These are phyloP conservation scores for Scheffersomyces stambukii DNA, from an alignment of 1,139 yeast species.

Conservation along the genomic window DNA sequence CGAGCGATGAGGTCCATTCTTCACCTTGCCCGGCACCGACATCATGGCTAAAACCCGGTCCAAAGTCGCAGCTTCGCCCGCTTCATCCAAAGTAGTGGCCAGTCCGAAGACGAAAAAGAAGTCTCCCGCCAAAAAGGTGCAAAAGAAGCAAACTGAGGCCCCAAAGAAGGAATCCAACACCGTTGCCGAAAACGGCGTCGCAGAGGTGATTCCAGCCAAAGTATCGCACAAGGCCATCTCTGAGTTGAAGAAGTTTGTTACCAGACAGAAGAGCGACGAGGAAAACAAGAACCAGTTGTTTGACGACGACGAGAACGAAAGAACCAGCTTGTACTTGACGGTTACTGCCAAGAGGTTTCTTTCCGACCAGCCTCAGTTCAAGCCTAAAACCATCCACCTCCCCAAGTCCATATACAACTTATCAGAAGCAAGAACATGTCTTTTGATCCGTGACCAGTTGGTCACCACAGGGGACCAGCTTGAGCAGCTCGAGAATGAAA, in stretches of 20 bases:
- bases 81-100: slow-evolving; percentile 9
- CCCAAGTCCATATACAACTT: slow-evolving; percentile 46
- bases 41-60: slow-evolving; percentile 32
- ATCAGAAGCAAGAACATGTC: slow-evolving; percentile 57
- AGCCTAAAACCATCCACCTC: slow-evolving; percentile 62
- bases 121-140: slow-evolving; percentile 3
- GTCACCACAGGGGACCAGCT: slow-evolving; percentile 56
- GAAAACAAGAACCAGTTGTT: slow-evolving; percentile 28
- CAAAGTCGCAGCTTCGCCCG: slow-evolving; percentile 16
- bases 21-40: background rate
- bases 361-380: slow-evolving; percentile 59
- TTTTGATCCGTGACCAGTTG: slow-evolving; percentile 68
- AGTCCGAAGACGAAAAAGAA: slow-evolving; percentile 5
- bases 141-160: slow-evolving; percentile 1
- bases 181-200: background rate
- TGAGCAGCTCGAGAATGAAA: slow-evolving; percentile 54
- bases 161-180: slow-evolving; percentile 2
- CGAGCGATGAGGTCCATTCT: background rate
- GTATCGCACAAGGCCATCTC: slow-evolving; percentile 43
- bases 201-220: slow-evolving; percentile 16
- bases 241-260: slow-evolving; percentile 46
- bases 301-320: slow-evolving; percentile 53
- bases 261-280: slow-evolving; percentile 19
- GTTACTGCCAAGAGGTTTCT: slow-evolving; percentile 63
- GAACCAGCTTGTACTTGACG: slow-evolving; percentile 50